These are phyloP conservation scores for Tricholoma bakamatsutake DNA, from an alignment of 768 basidiomycete genomes.

Conservation along the genomic window DNA sequence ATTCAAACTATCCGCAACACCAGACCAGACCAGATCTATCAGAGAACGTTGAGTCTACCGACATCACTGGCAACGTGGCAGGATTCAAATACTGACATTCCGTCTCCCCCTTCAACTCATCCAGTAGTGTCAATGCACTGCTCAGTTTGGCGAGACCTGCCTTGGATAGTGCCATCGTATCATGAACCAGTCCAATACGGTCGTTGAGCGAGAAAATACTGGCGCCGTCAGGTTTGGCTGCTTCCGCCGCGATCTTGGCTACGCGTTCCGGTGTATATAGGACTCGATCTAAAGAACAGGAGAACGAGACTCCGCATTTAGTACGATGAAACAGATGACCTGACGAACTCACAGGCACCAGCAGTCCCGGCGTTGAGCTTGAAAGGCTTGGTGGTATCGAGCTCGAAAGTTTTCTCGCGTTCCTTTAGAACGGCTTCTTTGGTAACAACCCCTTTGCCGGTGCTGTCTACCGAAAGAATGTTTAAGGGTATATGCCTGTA, in stretches of 20 bases:
- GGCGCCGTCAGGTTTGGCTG: conserved; percentile 37
- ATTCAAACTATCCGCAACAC: conserved; percentile 51
- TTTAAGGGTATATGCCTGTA: conserved; percentile 76
- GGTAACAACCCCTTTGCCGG: conserved; percentile 56
- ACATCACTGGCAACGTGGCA: not conserved
- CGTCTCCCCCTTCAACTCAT: conserved; percentile 64
- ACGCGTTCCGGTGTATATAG: conserved; percentile 80
- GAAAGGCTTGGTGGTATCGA: conserved; percentile 73
- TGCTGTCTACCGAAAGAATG: conserved; percentile 52
- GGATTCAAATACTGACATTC: conserved; percentile 50
- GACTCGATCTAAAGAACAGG: conserved; percentile 60
- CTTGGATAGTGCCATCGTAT: conserved; percentile 72
- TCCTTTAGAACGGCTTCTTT: conserved; percentile 57
- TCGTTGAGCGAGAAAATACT: conserved; percentile 73
- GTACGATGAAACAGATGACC: not conserved
- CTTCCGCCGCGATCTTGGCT: conserved; percentile 71
- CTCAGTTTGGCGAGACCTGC: conserved; percentile 77
- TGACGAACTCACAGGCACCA: conserved; percentile 69
- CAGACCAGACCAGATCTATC: conserved; percentile 77
- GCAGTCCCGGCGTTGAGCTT: conserved; percentile 88
- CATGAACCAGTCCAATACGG: conserved; percentile 83
- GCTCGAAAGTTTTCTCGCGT: conserved; percentile 59
- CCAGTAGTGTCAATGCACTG: conserved; percentile 69
- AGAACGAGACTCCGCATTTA: conserved; percentile 3
- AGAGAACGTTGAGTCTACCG: not conserved